Base-by-base conservation (phyloP, 345 rosid genomes). In the Aquilaria sinensis region DNA sequence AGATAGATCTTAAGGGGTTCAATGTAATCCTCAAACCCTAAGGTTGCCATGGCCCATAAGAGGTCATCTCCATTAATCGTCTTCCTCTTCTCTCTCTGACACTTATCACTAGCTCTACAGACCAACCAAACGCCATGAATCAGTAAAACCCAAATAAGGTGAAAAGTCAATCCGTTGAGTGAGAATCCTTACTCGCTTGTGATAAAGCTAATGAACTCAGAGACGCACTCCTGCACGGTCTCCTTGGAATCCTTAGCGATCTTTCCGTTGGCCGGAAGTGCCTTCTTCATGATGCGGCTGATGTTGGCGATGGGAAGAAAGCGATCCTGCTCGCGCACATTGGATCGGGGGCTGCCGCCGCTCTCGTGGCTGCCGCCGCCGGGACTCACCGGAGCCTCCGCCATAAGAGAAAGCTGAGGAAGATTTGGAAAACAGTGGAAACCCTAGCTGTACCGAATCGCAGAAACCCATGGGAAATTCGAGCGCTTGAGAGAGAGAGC, bases 71-170 rank as follows among this genome's bases (percentile, higher is more conserved):
- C 70, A 53, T 67, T 67, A 37, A 67, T 67, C 2, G 70, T 67
- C 58, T 67, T 67, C 33, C 70, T 58, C 57, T 67, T 67, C 51
- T 67, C 70, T 32, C 53, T 67, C 58, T 67, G 70, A 43, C 70
- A 67, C 29, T 67, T 67, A 37, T 67, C 70, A 37, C 64, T 58
- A 8, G 70, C 70, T 31, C 60, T 60, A 13, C 34, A 33, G 33
- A 37, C 43, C 43, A 30, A 47, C 10, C n/a, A 43, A 57, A 16
- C 15, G 33, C 31, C 6, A 2, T 9, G 10, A 70, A 48, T 15
- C 34, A 9, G 47, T 58, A 13, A 41, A 63, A 12, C 37, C 4
- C 31, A 65, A 56, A 37, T 37, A 37, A 1, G 7, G 9, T 9
- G 8, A 10, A 49, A 41, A 4, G 23, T 12, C n/a, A 15, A 47